Evolutionary conservation across 805 yeast species (phyloP).

Genomic region (Suhomyces xylopsoci): DNA sequence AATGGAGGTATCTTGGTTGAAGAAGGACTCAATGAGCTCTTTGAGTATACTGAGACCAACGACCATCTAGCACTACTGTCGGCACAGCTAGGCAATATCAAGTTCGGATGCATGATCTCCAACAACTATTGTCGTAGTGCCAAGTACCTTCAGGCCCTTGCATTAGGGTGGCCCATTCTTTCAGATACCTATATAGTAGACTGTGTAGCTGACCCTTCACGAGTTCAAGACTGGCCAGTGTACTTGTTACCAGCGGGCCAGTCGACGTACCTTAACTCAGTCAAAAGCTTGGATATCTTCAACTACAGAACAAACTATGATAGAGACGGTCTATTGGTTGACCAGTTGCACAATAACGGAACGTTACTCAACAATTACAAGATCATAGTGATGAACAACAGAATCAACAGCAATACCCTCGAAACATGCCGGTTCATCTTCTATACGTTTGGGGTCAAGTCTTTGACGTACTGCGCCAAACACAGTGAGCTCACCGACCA

Average conservation of each 20-base stretch:
- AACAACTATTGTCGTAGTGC: conserved; percentile 59
- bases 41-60: conserved; percentile 14
- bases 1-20: conserved; percentile 45
- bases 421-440: conserved; percentile 43
- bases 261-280: conserved; percentile 42
- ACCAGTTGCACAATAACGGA: conserved; percentile 44
- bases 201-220: conserved; percentile 30
- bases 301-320: conserved; percentile 40
- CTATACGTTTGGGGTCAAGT: conserved; percentile 43
- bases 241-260: conserved; percentile 74
- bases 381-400: conserved; percentile 36
- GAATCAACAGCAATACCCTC: conserved; percentile 23
- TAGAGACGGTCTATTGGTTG: conserved; percentile 23
- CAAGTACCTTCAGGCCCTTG: conserved; percentile 73
- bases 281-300: conserved; percentile 50
- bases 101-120: conserved; percentile 67
- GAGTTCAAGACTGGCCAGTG: conserved; percentile 42
- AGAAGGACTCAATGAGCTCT: conserved; percentile 31
- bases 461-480: conserved; percentile 12
- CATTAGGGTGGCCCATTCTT: conserved; percentile 84
- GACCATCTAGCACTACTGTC: conserved; percentile 10
- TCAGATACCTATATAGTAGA: conserved; percentile 56
- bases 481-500: conserved; percentile 6
- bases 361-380: conserved; percentile 27
- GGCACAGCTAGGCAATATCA: conserved; percentile 18